phyloP scores from a whole-genome alignment of 257 asterid genomes.

The Fraxinus americana region DNA sequence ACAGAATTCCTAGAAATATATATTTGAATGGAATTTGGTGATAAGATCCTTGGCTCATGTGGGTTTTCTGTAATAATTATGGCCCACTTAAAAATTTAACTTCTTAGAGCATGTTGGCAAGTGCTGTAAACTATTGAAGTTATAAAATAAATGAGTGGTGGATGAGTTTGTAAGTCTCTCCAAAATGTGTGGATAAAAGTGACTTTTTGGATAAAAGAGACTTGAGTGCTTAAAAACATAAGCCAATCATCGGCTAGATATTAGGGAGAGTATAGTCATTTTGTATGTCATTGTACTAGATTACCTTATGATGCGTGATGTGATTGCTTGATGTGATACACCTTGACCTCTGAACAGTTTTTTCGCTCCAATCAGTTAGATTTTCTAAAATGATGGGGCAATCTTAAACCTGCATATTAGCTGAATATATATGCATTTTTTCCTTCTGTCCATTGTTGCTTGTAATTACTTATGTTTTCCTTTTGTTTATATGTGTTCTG shows the following conservation, averaged over 20 bases:
- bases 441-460: not conserved
- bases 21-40: not conserved
- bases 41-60: not conserved
- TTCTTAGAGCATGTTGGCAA: too few species aligned
- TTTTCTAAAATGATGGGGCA: not conserved
- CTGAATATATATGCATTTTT: not conserved
- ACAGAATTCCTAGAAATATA: not conserved
- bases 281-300: not conserved
- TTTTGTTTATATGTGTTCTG: constrained; percentile 9
- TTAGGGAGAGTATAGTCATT: not conserved
- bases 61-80: not conserved
- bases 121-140: too few species aligned
- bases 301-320: not conserved
- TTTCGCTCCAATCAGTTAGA: not conserved
- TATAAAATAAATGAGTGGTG: too few species aligned
- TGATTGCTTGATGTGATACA: too few species aligned
- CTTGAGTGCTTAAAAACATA: too few species aligned
- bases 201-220: too few species aligned
- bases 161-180: too few species aligned
- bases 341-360: not conserved
- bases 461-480: constrained; percentile 8
- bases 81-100: not conserved
- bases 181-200: too few species aligned
- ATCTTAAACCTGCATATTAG: not conserved
- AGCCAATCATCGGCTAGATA: not conserved